Base-by-base conservation (phyloP, 2,329 filamentous ascomycete species). In the Capronia americana region DNA sequence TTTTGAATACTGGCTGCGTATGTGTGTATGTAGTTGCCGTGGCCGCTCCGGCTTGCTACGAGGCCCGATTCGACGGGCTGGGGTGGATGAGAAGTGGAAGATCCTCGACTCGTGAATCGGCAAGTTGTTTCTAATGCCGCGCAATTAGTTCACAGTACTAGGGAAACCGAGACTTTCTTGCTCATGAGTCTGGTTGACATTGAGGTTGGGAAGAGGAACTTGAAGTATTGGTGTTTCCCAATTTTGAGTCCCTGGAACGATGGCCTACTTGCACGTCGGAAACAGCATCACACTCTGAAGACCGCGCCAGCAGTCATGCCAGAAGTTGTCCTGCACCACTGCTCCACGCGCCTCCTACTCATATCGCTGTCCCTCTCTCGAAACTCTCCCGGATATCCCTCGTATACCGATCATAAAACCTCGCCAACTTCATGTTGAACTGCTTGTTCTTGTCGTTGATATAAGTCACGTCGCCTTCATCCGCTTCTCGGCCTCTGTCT, bases 361-460 rank as follows among this genome's bases (percentile, higher is more conserved):
- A 98, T 78, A 98, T 95, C 86, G 96, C 96, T 3, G 95, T 98
- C 20, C 95, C 95, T 70, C 95, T 87, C 85, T 99, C 95, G 78
- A 99, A 99, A 79, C 91, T 97, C 76, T 99, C 95, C 76, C 95
- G 85, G 74, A 99, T 98, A 78, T 99, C 95, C 34, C 91, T 88
- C 54, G 95, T 99, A 79, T 99, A 99, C 84, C 97, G 96, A 82
- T 99, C 95, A 81, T 99, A 99, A 82, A 98, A 99, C 72, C 95
- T 86, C 61, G 90, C 85, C 79, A 99, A 83, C 83, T 99, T 98
- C 83, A 96, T 89, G 87, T 99, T 99, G 84, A 99, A 99, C 85
- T 97, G 93, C 85, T 98, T 98, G 85, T 99, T 99, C 90, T 99
- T 97, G 81, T 97, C 93, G 81, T 99, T 99, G 86, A 99, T 99